Conservation (phyloP, 1,284 basidiomycete species). For the Grifola frondosa region DNA sequence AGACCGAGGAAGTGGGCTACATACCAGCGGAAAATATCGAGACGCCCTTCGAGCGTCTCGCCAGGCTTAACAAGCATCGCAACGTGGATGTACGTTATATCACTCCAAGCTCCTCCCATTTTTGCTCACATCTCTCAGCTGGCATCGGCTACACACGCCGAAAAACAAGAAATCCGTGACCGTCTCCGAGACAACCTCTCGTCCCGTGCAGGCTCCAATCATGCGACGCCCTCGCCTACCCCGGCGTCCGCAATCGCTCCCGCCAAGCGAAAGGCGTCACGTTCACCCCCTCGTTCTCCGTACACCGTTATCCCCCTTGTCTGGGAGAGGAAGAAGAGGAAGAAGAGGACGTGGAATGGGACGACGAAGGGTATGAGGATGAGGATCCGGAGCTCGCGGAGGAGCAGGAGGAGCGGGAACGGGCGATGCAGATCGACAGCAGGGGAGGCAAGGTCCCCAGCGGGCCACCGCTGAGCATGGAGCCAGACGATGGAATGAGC, state of each 20-base stretch:
- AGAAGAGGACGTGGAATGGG: conserved; percentile 72
- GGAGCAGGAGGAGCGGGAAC: conserved; percentile 39
- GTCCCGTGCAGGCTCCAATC: conserved; percentile 45
- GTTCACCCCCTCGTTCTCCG: conserved; percentile 58
- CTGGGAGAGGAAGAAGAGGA: conserved; percentile 79
- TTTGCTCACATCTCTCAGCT: conserved; percentile 43
- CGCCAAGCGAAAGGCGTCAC: conserved; percentile 43
- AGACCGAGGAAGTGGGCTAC: conserved; percentile 98
- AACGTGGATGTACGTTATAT: conserved; percentile 85
- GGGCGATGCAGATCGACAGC: conserved; percentile 8
- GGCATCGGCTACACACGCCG: conserved; percentile 71
- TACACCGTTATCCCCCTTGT: conserved; percentile 74
- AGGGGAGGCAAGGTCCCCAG: conserved; percentile 5
- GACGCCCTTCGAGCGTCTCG: conserved; percentile 95
- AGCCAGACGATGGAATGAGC: conserved; percentile 71
- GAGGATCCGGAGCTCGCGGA: conserved; percentile 64
- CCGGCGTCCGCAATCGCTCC: conserved; percentile 27
- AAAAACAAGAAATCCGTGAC: conserved; percentile 50
- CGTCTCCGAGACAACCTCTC: conserved; percentile 51
- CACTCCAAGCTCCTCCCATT: not conserved
- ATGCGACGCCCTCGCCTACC: conserved; percentile 47
- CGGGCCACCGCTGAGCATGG: conserved; percentile 39
- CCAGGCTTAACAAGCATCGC: conserved; percentile 94
- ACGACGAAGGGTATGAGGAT: conserved; percentile 69
- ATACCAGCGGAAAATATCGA: conserved; percentile 99